Evolutionary conservation across 306 rosid genomes (phyloP).

Genomic region (Trichosanthes cucumerina): DNA sequence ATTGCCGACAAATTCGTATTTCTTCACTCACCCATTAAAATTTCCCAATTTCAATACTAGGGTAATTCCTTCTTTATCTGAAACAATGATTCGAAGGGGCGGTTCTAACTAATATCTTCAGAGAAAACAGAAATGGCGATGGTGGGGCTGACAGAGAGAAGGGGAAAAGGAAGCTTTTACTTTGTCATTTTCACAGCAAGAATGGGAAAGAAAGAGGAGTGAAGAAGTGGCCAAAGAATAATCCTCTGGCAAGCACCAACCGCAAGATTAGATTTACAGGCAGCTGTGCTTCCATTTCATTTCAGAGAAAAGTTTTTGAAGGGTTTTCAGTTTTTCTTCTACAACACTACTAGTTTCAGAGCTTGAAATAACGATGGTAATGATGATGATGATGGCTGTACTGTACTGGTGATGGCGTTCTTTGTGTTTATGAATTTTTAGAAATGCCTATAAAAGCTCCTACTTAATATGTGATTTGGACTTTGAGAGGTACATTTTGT

Average conservation of each 20-base stretch:
- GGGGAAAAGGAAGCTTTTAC: constrained; percentile 8
- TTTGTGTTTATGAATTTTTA: not conserved
- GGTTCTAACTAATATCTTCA: not conserved
- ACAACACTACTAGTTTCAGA: not conserved
- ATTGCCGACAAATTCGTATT: constrained; percentile 25
- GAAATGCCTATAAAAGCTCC: not conserved
- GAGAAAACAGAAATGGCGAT: not conserved
- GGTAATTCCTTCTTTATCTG: not conserved
- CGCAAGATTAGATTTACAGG: constrained; percentile 1
- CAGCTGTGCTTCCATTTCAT: constrained; percentile 4
- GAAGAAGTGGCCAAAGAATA: constrained; percentile 42
- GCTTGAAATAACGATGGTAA: not conserved
- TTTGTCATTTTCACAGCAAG: constrained; percentile 32
- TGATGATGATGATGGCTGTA: not conserved
- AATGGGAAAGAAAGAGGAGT: constrained; percentile 7
- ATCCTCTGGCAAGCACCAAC: constrained; percentile 36
- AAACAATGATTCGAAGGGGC: constrained; percentile 2
- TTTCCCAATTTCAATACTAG: not conserved
- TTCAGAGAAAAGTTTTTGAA: not conserved
- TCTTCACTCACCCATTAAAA: constrained; percentile 7
- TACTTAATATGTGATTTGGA: not conserved
- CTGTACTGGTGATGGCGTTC: not conserved
- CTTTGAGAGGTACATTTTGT: not conserved
- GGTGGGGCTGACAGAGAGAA: constrained; percentile 1
- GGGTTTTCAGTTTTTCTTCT: constrained; percentile 11